Percentiles rank a stretch among this genome's conserved stretches.
Evolutionary conservation across 2,329 filamentous ascomycete genomes (phyloP).

Genomic region (Chrysosporium keratinophilum): DNA sequence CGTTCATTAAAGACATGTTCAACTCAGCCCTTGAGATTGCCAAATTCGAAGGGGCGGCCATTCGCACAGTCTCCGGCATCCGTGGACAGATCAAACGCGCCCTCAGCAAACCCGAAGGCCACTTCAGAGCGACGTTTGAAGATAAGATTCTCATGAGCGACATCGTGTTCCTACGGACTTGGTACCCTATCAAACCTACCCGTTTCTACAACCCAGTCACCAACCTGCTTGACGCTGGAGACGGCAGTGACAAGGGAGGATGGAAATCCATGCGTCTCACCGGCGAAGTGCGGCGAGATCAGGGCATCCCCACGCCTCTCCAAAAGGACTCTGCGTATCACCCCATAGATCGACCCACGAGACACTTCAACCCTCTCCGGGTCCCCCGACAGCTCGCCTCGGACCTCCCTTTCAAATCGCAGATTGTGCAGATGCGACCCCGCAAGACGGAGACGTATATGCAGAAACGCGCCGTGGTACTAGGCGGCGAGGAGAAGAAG

Average conservation of each 20-base stretch:
- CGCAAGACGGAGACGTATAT: constrained; percentile 77
- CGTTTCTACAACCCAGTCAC: constrained; percentile 96
- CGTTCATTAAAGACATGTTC: constrained; percentile 99
- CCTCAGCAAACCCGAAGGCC: constrained; percentile 81
- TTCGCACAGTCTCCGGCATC: constrained; percentile 92
- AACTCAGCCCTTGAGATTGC: constrained; percentile 83
- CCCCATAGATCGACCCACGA: constrained; percentile 46
- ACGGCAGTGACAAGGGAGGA: constrained; percentile 28
- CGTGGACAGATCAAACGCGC: constrained; percentile 96
- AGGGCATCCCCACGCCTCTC: constrained; percentile 65
- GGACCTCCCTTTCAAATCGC: constrained; percentile 81
- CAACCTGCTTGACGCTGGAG: constrained; percentile 62
- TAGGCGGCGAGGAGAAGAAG: constrained; percentile 76
- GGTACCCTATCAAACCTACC: constrained; percentile 92
- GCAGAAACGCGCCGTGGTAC: constrained; percentile 88
- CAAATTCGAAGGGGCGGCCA: constrained; percentile 92
- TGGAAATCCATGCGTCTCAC: constrained; percentile 94
- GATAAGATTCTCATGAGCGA: constrained; percentile 97
- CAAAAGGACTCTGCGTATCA: constrained; percentile 80
- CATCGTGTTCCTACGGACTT: constrained; percentile 89
- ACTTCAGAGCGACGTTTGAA: constrained; percentile 95
- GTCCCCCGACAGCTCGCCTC: constrained; percentile 51
- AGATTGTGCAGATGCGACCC: constrained; percentile 71
- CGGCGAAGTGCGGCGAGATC: constrained; percentile 72
- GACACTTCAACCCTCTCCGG: constrained; percentile 62